Conservation (phyloP, 305 asterid genomes). For the Striga hermonthica region DNA sequence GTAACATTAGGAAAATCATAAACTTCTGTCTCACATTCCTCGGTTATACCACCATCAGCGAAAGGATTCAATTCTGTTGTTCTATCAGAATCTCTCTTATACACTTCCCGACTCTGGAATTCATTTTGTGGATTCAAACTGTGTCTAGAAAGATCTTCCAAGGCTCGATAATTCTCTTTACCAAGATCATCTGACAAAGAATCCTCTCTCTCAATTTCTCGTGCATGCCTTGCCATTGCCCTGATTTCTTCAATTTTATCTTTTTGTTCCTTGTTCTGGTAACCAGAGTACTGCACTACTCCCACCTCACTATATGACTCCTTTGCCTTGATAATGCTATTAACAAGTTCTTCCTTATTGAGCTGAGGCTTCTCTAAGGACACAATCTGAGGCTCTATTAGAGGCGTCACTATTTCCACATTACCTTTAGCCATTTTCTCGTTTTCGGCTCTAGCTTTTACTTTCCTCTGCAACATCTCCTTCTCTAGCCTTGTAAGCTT, state of each 20-base stretch:
- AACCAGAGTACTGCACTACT: slow-evolving; percentile 29
- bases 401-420: slow-evolving; percentile 58
- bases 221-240: slow-evolving; percentile 72
- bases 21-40: slow-evolving; percentile 30
- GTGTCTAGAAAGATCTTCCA: slow-evolving; percentile 33
- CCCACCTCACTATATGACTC: slow-evolving; percentile 34
- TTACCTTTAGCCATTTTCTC: slow-evolving; percentile 46
- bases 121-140: slow-evolving; percentile 33
- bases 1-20: slow-evolving; percentile 27
- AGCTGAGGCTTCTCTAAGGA: slow-evolving; percentile 60
- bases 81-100: slow-evolving; percentile 33
- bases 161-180: slow-evolving; percentile 37
- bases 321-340: slow-evolving; percentile 48
- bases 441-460: slow-evolving; percentile 55
- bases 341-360: slow-evolving; percentile 61
- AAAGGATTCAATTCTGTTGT: slow-evolving; percentile 31
- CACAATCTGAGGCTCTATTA: slow-evolving; percentile 36
- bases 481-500: slow-evolving; percentile 61
- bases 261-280: slow-evolving; percentile 41
- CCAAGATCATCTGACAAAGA: slow-evolving; percentile 32
- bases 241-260: slow-evolving; percentile 62
- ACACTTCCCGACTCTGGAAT: slow-evolving; percentile 27
- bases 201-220: slow-evolving; percentile 58
- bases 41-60: slow-evolving; percentile 29
- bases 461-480: slow-evolving; percentile 75